phyloP scores from a whole-genome alignment of 371 early-diverging fungal genomes.

The Thermomucor indicae-seudaticae region DNA sequence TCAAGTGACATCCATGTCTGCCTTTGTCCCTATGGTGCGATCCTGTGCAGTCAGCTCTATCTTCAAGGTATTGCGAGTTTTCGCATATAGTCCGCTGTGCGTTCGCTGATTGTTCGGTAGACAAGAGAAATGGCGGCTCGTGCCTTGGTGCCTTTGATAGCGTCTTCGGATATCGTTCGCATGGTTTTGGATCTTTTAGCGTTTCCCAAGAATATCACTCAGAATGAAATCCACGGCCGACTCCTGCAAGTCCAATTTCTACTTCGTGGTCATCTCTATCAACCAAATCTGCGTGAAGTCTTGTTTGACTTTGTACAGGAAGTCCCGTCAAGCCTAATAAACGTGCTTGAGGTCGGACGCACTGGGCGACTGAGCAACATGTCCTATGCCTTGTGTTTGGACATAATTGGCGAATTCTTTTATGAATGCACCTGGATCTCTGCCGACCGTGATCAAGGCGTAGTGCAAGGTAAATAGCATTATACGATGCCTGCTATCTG shows the following conservation, averaged over 20 bases:
- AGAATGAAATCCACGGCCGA: slow-evolving; percentile 71
- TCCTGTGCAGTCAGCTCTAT: slow-evolving; percentile 72
- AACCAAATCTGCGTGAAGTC: slow-evolving; percentile 18
- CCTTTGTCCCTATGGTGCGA: slow-evolving; percentile 72
- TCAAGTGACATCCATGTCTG: slow-evolving; percentile 42
- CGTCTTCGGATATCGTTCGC: slow-evolving; percentile 41
- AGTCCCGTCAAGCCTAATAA: slow-evolving; percentile 24
- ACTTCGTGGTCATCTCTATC: slow-evolving; percentile 57
- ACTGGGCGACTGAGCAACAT: slow-evolving; percentile 24
- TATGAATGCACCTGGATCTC: slow-evolving; percentile 43
- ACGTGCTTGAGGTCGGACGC: slow-evolving; percentile 14
- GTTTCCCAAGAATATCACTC: slow-evolving; percentile 17
- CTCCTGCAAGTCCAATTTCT: slow-evolving; percentile 62
- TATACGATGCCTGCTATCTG: too few species aligned
- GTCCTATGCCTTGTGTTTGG: slow-evolving; percentile 43
- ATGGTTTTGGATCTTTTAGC: slow-evolving; percentile 26
- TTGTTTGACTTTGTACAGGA: slow-evolving; percentile 32
- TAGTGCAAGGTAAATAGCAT: slow-evolving; percentile 16
- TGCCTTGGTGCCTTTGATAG: slow-evolving; percentile 72
- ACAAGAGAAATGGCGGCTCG: slow-evolving; percentile 86
- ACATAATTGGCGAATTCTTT: slow-evolving; percentile 50
- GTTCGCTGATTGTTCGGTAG: slow-evolving; percentile 13
- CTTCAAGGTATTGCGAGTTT: slow-evolving; percentile 45
- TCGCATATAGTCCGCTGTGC: neutral
- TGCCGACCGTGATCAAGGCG: slow-evolving; percentile 12